Base-by-base conservation (phyloP, 495 filamentous ascomycete genomes). In the Gamarada debralockiae region DNA sequence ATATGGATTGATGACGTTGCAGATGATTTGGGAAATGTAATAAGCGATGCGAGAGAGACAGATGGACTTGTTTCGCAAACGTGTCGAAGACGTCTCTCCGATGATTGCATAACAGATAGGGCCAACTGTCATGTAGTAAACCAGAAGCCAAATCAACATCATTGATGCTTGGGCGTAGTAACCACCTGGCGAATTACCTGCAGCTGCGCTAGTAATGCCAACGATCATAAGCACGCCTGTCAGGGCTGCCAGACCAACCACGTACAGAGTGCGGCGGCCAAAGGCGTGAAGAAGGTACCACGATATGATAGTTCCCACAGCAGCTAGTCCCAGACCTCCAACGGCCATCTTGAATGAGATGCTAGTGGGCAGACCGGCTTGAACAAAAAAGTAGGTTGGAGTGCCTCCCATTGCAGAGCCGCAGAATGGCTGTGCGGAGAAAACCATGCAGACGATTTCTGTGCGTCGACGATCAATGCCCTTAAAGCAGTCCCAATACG, bases 341-440 rank as follows among this genome's bases (percentile, higher is more conserved):
- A 39, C n/a, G 14, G 37, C 14, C 6, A 39, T 6, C 4, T 47
- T 48, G 29, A 47, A 54, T 2, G 53, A 24, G 7, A 25, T 43
- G 3, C 62, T 64, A 0, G 72, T 51, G 31, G 65, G 60, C n/a
- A 89, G 69, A 4, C 86, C 87, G 2, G 85, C 85, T 52, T 82
- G 77, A 52, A 82, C 67, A 58, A 83, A 75, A 63, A 89, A 86
- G 53, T 86, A 85, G 84, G 37, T 81, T 81, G 34, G 79, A 81
- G 5, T 7, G 37, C n/a, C n/a, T 15, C 5, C n/a, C 63, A 91
- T 78, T 1, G 79, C 75, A 52, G 84, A 83, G 13, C 86, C 87
- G 44, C 75, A 82, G 15, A 89, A 67, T n/a, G 81, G 80, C 65
- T 90, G 87, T 25, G 86, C 83, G 13, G 81, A 72, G 81, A 84